These are phyloP conservation scores for Ganoderma resinaceum DNA, from an alignment of 1,284 basidiomycete genomes.

Conservation along the genomic window DNA sequence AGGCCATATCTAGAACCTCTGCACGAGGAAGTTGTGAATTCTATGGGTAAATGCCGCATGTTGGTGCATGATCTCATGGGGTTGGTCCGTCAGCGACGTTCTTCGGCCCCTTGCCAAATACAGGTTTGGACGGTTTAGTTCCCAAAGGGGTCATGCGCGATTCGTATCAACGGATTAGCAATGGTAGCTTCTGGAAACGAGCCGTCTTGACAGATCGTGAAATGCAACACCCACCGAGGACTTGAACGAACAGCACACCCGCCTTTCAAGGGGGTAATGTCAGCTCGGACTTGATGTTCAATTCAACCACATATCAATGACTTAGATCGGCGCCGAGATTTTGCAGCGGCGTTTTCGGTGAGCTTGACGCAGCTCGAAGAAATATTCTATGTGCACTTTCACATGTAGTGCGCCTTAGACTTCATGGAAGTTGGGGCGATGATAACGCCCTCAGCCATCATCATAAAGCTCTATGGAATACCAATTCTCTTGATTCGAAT, in stretches of 20 bases:
- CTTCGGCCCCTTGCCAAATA: neutral
- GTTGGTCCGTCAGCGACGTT: neutral
- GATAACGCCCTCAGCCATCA: neutral
- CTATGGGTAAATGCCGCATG: neutral
- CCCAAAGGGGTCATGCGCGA: neutral
- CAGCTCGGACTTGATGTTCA: neutral
- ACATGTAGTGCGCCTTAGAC: neutral
- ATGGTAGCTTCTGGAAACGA: neutral
- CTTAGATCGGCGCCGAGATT: no score
- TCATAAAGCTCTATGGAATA: neutral
- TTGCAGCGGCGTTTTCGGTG: no score
- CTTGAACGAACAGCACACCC: neutral
- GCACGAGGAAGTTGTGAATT: neutral
- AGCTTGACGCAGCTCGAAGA: no score
- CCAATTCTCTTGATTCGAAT: slow-evolving; percentile 5
- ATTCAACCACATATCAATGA: neutral
- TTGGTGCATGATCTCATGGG: neutral
- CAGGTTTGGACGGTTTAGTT: neutral
- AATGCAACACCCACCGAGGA: slow-evolving; percentile 4
- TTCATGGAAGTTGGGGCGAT: neutral
- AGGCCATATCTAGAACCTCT: neutral
- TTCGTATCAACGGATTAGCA: slow-evolving; percentile 2
- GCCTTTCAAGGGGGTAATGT: neutral
- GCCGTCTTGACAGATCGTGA: neutral
- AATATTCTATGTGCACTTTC: no score